Base-by-base conservation (phyloP, 2,329 filamentous ascomycete genomes). In the Zymoseptoria tritici region DNA sequence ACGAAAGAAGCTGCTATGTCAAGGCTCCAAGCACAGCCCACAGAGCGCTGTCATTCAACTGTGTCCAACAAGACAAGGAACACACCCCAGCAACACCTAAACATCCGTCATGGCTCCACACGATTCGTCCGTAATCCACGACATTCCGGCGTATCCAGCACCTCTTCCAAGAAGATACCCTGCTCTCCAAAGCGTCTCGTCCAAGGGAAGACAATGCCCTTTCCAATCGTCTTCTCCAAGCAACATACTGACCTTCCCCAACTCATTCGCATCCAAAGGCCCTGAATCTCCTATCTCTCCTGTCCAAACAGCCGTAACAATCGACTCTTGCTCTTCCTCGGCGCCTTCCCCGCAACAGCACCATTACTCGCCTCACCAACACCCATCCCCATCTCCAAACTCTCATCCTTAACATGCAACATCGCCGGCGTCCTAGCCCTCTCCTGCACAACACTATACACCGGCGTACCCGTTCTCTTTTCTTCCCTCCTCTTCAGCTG, bases 241-340 rank as follows among this genome's bases (percentile, higher is more conserved):
- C 26, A 29, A 29, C 26, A 29, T 29, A 29, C 26, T 29, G 7
- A 6, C 7, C 26, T 29, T 29, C 26, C 26, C 49, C 8, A 26
- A 20, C 9, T 5, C 20, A 36, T 22, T n/a, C 19, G 49, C 24
- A 36, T 50, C 42, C 51, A 58, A 42, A 29, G 55, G 50, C 29
- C 42, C 26, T 22, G 13, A 26, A 36, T 50, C 55, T 11, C 26
- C 55, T 46, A 46, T 6, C 36, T 46, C 55, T 16, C 24, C 29
- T 63, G 61, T 29, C 61, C 61, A 63, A 70, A 70, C 54, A 70
- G 56, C 50, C 65, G 62, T 53, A 69, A 62, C 56, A 70, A 59
- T 57, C 62, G 62, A 58, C 68, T 70, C 60, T 67, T 67, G 42
- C 57, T 63, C 60, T 67, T 52, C 50, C 50, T 21, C 20, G 22